These are phyloP conservation scores for Ustilago loliicola DNA, from an alignment of 1,284 basidiomycete genomes.

Conservation along the genomic window DNA sequence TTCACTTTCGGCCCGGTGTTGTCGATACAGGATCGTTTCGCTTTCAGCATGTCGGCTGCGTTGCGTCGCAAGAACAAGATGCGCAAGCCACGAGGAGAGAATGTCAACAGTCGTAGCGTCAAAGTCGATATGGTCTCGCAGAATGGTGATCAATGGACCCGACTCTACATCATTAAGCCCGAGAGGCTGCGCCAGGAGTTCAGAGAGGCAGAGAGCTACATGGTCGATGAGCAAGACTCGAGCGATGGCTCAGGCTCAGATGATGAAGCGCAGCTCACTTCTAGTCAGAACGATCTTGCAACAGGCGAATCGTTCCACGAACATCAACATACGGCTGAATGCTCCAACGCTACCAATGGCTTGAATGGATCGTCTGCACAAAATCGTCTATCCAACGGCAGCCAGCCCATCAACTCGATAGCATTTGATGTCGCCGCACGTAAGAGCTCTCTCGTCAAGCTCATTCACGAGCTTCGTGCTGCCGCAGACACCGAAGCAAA, in stretches of 20 bases:
- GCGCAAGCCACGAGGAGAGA: slow-evolving; percentile 15
- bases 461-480: slow-evolving; percentile 39
- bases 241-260: slow-evolving; percentile 26
- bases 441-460: slow-evolving; percentile 48
- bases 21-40: slow-evolving; percentile 44
- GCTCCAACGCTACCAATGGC: not conserved
- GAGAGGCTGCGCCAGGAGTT: slow-evolving; percentile 54
- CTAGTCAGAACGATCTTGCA: slow-evolving; percentile 9
- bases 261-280: slow-evolving; percentile 7
- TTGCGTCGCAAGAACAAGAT: slow-evolving; percentile 31
- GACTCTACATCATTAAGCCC: slow-evolving; percentile 51
- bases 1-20: slow-evolving; percentile 39
- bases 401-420: not conserved
- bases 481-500: slow-evolving; percentile 36
- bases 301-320: slow-evolving; percentile 19
- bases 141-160: slow-evolving; percentile 52
- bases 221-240: slow-evolving; percentile 30
- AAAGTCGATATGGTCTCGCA: slow-evolving; percentile 59
- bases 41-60: slow-evolving; percentile 34
- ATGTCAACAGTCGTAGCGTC: slow-evolving; percentile 37
- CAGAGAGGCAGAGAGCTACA: slow-evolving; percentile 58
- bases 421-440: slow-evolving; percentile 46
- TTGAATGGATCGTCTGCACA: not conserved
- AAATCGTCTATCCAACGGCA: not conserved
- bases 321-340: slow-evolving; percentile 19